A percentile compares a stretch with the other conserved stretches of the same genome.
phyloP scores from a whole-genome alignment of 768 basidiomycete genomes.

The Hypholoma sublateritium region DNA sequence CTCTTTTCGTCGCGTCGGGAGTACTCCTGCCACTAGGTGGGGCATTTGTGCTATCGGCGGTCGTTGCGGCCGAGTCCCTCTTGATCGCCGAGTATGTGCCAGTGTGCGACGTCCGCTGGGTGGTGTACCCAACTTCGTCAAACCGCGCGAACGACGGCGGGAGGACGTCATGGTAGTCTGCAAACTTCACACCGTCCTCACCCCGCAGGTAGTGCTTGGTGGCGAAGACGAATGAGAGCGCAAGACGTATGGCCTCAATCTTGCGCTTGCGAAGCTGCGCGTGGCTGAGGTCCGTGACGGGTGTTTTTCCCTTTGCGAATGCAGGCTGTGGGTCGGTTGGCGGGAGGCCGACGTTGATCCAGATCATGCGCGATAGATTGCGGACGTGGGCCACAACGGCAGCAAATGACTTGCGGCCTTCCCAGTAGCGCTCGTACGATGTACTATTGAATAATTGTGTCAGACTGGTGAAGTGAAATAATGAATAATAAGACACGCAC shows the following conservation, averaged over 20 bases:
- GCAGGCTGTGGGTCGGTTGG: slow-evolving; percentile 44
- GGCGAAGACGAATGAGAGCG: slow-evolving; percentile 70
- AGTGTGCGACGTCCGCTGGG: slow-evolving; percentile 25
- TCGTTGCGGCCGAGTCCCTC: slow-evolving; percentile 24
- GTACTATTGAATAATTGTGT: slow-evolving; percentile 38
- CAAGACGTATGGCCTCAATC: slow-evolving; percentile 65
- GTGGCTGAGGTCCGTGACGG: slow-evolving; percentile 42
- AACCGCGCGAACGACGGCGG: slow-evolving; percentile 58
- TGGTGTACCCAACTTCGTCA: slow-evolving; percentile 42
- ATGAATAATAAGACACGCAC: slow-evolving; percentile 33
- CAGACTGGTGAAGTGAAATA: not conserved
- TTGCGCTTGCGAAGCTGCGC: slow-evolving; percentile 64
- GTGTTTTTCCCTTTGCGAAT: slow-evolving; percentile 52
- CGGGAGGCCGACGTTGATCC: slow-evolving; percentile 73
- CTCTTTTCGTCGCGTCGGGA: slow-evolving; percentile 62
- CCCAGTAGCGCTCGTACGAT: slow-evolving; percentile 86
- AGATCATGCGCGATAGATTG: slow-evolving; percentile 74
- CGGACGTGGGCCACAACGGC: slow-evolving; percentile 70
- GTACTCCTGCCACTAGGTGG: slow-evolving; percentile 30
- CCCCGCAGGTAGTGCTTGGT: slow-evolving; percentile 84
- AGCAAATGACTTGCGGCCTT: slow-evolving; percentile 85
- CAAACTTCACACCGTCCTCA: slow-evolving; percentile 72
- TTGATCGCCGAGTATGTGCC: slow-evolving; percentile 44
- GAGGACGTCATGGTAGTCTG: slow-evolving; percentile 67
- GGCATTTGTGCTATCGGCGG: slow-evolving; percentile 25